A percentile compares a stretch with the other conserved stretches of the same genome.
phyloP scores from a whole-genome alignment of 148 eudicot species.

The Rhododendron griersonianum region DNA sequence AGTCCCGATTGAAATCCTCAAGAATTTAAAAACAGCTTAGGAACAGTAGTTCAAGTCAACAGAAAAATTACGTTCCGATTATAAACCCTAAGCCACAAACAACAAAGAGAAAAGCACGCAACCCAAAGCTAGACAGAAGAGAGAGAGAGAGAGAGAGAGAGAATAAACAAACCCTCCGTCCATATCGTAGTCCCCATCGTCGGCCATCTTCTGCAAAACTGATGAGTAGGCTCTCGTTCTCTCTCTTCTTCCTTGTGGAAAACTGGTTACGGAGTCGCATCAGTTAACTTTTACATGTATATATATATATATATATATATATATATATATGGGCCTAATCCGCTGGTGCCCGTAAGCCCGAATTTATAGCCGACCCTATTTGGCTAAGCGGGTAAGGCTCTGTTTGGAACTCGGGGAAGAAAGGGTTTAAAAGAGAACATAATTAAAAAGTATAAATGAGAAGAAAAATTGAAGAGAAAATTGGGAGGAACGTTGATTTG shows the following conservation, averaged over 20 bases:
- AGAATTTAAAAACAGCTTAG: background rate
- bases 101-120: background rate
- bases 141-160: background rate
- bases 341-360: too few species aligned
- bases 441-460: too few species aligned
- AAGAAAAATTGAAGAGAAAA: too few species aligned
- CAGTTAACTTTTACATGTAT: too few species aligned
- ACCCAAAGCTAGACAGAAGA: background rate
- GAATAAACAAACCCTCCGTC: conserved; percentile 17
- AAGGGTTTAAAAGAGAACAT: too few species aligned
- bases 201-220: conserved; percentile 13
- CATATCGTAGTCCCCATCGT: conserved; percentile 19
- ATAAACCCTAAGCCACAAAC: background rate
- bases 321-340: too few species aligned
- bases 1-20: background rate
- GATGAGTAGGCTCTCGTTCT: background rate
- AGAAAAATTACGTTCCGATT: background rate
- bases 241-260: background rate
- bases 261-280: too few species aligned
- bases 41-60: background rate
- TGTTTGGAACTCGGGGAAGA: too few species aligned
- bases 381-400: too few species aligned
- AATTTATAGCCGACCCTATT: too few species aligned
- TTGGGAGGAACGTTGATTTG: too few species aligned
- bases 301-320: too few species aligned